Evolutionary conservation across 2,329 filamentous ascomycete genomes (phyloP).

Genomic region (Trichoderma hamatum): DNA sequence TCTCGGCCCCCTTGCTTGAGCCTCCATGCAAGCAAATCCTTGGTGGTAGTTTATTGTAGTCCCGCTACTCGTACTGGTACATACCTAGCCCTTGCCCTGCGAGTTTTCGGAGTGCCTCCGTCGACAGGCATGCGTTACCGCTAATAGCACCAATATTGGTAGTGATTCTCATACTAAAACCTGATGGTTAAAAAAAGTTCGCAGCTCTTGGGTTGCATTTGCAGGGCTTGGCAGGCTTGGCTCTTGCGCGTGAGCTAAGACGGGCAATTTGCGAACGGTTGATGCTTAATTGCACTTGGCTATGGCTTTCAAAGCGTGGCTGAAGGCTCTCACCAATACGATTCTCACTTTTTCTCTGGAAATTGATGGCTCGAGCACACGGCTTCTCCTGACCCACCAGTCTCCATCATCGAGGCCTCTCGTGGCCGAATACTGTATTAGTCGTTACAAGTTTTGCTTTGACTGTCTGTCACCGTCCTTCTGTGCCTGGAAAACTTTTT

Average conservation of each 20-base stretch:
- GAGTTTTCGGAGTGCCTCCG: background rate
- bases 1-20: conserved; percentile 11
- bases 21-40: conserved; percentile 9
- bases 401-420: background rate
- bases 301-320: conserved; percentile 4
- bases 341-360: background rate
- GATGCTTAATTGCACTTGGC: conserved; percentile 17
- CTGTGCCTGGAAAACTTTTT: background rate
- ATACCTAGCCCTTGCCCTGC: background rate
- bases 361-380: conserved; percentile 10
- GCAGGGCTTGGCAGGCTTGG: background rate
- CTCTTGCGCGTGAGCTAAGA: background rate
- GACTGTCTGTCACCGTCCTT: no score
- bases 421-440: background rate
- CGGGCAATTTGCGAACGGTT: background rate
- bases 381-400: conserved; percentile 20
- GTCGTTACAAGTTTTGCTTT: no score
- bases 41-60: background rate
- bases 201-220: conserved; percentile 1
- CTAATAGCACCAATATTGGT: background rate
- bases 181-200: background rate
- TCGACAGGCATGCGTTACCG: background rate
- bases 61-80: background rate
- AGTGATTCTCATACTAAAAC: background rate
- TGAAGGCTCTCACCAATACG: background rate